phyloP scores from a whole-genome alignment of 805 yeast genomes.

The Saccharomyces eubayanus region DNA sequence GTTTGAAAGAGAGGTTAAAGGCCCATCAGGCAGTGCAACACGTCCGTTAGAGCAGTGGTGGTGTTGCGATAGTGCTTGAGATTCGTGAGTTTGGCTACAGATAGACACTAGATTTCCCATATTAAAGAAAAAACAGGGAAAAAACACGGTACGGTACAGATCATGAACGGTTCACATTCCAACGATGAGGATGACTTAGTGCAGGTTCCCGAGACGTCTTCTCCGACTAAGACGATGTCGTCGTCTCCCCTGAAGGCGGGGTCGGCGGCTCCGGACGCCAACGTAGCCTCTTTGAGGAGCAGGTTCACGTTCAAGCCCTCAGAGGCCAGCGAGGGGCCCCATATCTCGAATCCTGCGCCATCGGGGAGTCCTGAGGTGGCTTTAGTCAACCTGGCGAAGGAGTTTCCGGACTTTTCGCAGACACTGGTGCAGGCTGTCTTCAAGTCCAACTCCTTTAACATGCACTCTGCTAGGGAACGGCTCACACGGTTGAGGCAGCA shows the following conservation, averaged over 20 bases:
- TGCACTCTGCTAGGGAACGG: slow-evolving; percentile 29
- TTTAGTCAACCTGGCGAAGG: slow-evolving; percentile 12
- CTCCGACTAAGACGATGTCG: slow-evolving; percentile 20
- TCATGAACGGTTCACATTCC: slow-evolving; percentile 9
- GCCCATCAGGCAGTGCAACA: neutral
- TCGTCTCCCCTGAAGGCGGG: slow-evolving; percentile 25
- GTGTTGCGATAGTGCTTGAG: neutral
- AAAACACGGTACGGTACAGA: neutral
- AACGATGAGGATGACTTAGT: slow-evolving; percentile 22
- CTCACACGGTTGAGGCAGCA: slow-evolving; percentile 25
- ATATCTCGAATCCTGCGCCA: slow-evolving; percentile 5
- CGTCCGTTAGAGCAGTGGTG: neutral
- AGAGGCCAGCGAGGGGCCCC: neutral
- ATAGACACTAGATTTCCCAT: neutral
- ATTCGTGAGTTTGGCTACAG: neutral
- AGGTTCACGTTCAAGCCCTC: slow-evolving; percentile 5
- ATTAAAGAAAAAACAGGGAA: neutral
- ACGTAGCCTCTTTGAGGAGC: slow-evolving; percentile 10
- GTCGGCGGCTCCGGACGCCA: slow-evolving; percentile 4
- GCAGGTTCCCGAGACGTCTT: slow-evolving; percentile 48
- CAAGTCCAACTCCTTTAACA: slow-evolving; percentile 31
- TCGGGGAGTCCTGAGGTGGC: slow-evolving; percentile 9
- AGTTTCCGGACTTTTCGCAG: slow-evolving; percentile 30
- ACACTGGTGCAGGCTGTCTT: slow-evolving; percentile 34
- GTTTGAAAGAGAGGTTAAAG: neutral